Conservation (phyloP, 1,284 basidiomycete genomes). For the Trichosporon sp. region DNA sequence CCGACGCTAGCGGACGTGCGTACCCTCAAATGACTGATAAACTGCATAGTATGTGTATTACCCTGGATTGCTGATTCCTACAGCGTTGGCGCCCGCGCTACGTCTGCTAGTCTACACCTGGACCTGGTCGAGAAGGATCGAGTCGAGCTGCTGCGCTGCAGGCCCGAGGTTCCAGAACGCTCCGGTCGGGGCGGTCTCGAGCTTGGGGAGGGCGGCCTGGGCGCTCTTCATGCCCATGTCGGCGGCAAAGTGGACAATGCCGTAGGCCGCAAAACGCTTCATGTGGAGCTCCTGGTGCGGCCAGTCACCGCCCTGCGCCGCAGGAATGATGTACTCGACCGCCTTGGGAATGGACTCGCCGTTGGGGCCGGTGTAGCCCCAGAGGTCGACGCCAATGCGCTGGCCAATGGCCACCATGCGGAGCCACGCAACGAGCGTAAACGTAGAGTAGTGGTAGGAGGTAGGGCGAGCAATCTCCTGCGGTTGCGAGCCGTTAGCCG, state of each 20-base stretch:
- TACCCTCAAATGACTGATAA: too few species aligned
- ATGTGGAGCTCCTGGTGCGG: conserved; percentile 22
- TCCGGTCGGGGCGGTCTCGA: conserved; percentile 19
- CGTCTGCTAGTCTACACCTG: neutral
- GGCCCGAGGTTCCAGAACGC: conserved; percentile 24
- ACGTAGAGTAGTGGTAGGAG: conserved; percentile 25
- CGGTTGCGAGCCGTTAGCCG: conserved; percentile 23
- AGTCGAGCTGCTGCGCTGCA: conserved; percentile 28
- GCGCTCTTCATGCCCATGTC: conserved; percentile 23
- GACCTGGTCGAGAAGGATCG: conserved; percentile 20
- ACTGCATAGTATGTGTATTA: too few species aligned
- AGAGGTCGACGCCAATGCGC: conserved; percentile 29
- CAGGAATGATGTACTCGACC: conserved; percentile 20
- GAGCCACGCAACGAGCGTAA: conserved; percentile 24
- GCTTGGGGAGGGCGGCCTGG: neutral
- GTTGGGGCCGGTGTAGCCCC: conserved; percentile 26
- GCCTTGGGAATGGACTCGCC: conserved; percentile 23
- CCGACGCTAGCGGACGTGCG: too few species aligned
- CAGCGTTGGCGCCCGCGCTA: neutral
- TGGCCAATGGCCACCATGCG: conserved; percentile 26
- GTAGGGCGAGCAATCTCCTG: conserved; percentile 23
- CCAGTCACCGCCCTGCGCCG: conserved; percentile 21
- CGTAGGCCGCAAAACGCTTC: conserved; percentile 22
- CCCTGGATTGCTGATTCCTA: too few species aligned
- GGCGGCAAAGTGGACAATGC: conserved; percentile 24